phyloP scores from a whole-genome alignment of 2,329 filamentous ascomycete species.

The Penicillium sp. region DNA sequence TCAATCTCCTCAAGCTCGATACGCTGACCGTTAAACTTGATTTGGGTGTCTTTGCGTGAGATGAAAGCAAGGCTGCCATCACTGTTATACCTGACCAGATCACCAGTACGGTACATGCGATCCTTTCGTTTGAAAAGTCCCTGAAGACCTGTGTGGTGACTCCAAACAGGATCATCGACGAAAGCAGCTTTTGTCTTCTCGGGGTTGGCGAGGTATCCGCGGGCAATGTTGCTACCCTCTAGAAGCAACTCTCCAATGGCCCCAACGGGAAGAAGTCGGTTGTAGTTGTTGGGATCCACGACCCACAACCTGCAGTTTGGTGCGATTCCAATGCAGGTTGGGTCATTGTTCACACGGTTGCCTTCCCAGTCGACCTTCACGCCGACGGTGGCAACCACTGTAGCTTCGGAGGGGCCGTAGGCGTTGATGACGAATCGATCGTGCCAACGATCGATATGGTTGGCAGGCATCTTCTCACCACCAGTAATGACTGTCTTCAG shows the following conservation, averaged over 20 bases:
- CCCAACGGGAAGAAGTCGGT: slow-evolving; percentile 44
- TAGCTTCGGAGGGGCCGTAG: slow-evolving; percentile 44
- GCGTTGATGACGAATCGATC: slow-evolving; percentile 47
- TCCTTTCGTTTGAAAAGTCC: slow-evolving; percentile 25
- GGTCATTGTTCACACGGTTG: slow-evolving; percentile 28
- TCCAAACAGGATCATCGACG: slow-evolving; percentile 35
- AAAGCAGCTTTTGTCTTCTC: slow-evolving; percentile 37
- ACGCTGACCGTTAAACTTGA: slow-evolving; percentile 46
- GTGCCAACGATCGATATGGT: slow-evolving; percentile 46
- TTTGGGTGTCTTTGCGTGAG: slow-evolving; percentile 32
- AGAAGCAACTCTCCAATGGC: slow-evolving; percentile 49
- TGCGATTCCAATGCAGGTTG: slow-evolving; percentile 36
- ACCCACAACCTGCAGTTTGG: slow-evolving; percentile 39
- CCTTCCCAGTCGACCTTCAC: slow-evolving; percentile 32
- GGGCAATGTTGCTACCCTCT: slow-evolving; percentile 46
- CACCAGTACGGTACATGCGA: slow-evolving; percentile 40
- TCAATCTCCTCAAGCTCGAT: slow-evolving; percentile 49
- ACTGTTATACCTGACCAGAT: slow-evolving; percentile 37
- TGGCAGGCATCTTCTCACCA: slow-evolving; percentile 46
- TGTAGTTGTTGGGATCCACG: slow-evolving; percentile 37
- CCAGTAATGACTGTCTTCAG: slow-evolving; percentile 45
- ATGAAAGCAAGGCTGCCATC: slow-evolving; percentile 36
- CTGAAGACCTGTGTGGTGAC: slow-evolving; percentile 16
- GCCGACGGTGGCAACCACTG: slow-evolving; percentile 34
- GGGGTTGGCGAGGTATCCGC: slow-evolving; percentile 44